A percentile compares a stretch with the other conserved stretches of the same genome.
Conservation (phyloP, 2,329 filamentous ascomycete genomes). For the Acephala macrosclerotiorum region DNA sequence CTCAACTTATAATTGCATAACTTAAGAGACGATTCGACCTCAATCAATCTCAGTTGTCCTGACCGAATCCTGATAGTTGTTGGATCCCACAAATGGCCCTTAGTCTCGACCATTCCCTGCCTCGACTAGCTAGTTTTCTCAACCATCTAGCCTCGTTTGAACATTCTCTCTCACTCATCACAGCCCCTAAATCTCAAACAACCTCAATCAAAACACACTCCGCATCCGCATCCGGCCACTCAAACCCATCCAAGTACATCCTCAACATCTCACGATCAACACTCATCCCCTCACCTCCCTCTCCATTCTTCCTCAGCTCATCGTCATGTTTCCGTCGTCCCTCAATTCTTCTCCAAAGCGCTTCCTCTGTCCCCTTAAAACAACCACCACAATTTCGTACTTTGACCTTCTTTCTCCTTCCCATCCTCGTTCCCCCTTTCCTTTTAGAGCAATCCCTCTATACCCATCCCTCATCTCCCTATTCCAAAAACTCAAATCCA, state of each 20-base stretch:
- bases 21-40: too few relatives aligned
- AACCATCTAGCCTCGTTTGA: too few relatives aligned
- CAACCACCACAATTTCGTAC: constrained; percentile 9
- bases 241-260: constrained; percentile 16
- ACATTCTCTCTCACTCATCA: too few relatives aligned
- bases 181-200: neutral
- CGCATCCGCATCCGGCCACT: constrained; percentile 22
- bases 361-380: constrained; percentile 14
- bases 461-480: constrained; percentile 9
- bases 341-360: constrained; percentile 14
- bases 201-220: constrained; percentile 11
- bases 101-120: neutral
- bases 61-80: too few relatives aligned
- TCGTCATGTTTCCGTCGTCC: neutral
- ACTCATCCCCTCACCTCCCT: constrained; percentile 16
- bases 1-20: too few relatives aligned
- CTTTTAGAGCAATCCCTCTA: neutral
- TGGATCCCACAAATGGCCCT: neutral
- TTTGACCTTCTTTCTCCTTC: neutral
- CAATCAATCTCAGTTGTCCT: too few relatives aligned
- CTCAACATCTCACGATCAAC: constrained; percentile 12
- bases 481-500: constrained; percentile 9
- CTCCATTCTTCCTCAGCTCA: neutral
- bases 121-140: neutral
- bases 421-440: too few relatives aligned